phyloP scores from a whole-genome alignment of 176 grass and related monocot species.

The Zizania latifolia region DNA sequence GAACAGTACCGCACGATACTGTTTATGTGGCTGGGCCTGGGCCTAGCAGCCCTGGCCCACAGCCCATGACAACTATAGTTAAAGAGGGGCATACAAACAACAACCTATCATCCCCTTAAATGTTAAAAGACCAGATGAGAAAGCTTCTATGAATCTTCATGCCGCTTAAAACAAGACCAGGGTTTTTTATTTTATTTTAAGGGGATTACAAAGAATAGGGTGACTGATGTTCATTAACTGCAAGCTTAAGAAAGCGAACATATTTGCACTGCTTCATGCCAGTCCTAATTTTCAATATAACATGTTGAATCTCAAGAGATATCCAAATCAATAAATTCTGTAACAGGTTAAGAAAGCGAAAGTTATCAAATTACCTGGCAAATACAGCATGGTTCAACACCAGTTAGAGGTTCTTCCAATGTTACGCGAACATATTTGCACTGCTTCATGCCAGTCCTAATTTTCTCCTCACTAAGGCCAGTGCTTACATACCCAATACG shows the following conservation, averaged over 20 bases:
- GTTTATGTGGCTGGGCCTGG: too few relatives aligned
- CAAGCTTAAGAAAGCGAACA: neutral
- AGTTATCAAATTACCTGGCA: slow-evolving; percentile 53
- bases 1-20: too few relatives aligned
- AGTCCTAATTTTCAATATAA: slow-evolving; percentile 28
- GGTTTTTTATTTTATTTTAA: too few relatives aligned
- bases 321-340: neutral
- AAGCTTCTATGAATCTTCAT: neutral
- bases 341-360: neutral
- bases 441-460: slow-evolving; percentile 52
- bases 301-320: neutral
- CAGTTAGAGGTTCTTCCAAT: slow-evolving; percentile 27
- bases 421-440: slow-evolving; percentile 35
- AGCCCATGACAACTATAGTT: too few relatives aligned
- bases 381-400: slow-evolving; percentile 69
- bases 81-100: too few relatives aligned
- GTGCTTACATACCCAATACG: slow-evolving; percentile 76
- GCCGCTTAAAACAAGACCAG: neutral
- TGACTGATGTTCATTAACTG: neutral
- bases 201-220: neutral
- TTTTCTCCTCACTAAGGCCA: slow-evolving; percentile 64
- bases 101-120: too few relatives aligned
- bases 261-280: slow-evolving; percentile 56
- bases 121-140: too few relatives aligned
- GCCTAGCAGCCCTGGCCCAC: too few relatives aligned